Evolutionary conservation across 1,139 yeast genomes (phyloP), one percentile per base, ranked within the genome.

Genomic region (Geotrichum histeridarum): DNA sequence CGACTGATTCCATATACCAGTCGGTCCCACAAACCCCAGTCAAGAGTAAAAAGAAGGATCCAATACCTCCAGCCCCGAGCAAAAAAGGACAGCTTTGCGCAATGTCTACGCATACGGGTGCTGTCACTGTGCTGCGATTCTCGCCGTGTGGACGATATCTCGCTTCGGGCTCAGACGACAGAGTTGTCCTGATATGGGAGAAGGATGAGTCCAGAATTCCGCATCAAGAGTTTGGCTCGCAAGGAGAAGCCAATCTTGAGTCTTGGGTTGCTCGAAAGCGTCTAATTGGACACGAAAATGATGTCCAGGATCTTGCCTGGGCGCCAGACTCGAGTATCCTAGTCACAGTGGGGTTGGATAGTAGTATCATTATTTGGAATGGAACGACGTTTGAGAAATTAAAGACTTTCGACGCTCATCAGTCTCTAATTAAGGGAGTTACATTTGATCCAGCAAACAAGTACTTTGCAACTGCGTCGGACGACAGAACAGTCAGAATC

Each of bases 401-500:
- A 54, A 90, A 90, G 67, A 75, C 96, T 43, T 86, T 91, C 61
- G 97, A 93, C 66, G 86, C 90, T 32, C 99, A 94, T 69, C 95
- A 90, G 67, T 86, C 96, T 4, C 93, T 89, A 74, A 98, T 94
- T 35, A 94, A 94, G 69, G 99, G 99, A 51, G 87, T 93, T n/a
- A 93, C 93, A 0, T 94, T 94, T 69, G 99, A 94, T 67, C 99
- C 99, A 0, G 99, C 99, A 1, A 91, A 90, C 67, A 94, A 93
- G 71, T 94, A 89, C 69, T 94, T 94, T 73, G 97, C 96, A 7
- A 93, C 99, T 0, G 94, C 95, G 15, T 87, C 96, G 0, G 99
- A 94, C 69, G 99, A 94, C 69, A 77, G 99, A 65, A 85, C 97
- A 0, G 85, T 93, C 47, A 77, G 95, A 57, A 81, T 93, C 35